Evolutionary conservation across 1,284 basidiomycete species (phyloP).

Genomic region (Ustilago bromivora): DNA sequence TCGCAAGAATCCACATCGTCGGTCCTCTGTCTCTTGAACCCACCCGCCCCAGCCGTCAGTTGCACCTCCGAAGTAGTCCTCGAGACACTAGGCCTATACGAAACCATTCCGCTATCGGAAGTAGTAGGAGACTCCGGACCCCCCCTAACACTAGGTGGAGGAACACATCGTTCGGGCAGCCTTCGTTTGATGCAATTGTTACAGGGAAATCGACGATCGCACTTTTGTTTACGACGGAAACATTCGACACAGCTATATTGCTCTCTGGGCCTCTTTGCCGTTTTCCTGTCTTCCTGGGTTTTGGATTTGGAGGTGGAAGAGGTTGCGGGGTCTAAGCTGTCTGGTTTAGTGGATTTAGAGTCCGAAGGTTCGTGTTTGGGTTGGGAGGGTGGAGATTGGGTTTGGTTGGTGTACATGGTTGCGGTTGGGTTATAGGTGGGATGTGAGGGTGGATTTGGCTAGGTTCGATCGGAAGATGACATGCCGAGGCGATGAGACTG

Average conservation of each 20-base stretch:
- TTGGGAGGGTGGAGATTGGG: constrained; percentile 12
- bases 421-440: not conserved
- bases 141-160: constrained; percentile 37
- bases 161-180: constrained; percentile 48
- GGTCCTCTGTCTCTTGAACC: constrained; percentile 23
- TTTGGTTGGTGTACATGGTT: constrained; percentile 2
- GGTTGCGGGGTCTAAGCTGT: constrained; percentile 2
- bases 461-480: constrained; percentile 12
- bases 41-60: constrained; percentile 3
- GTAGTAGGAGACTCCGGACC: constrained; percentile 25
- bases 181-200: constrained; percentile 57
- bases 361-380: constrained; percentile 33
- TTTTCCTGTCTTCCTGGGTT: constrained; percentile 35
- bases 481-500: constrained; percentile 5
- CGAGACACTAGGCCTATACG: constrained; percentile 28
- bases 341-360: constrained; percentile 43
- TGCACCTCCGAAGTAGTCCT: constrained; percentile 38
- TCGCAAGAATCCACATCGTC: constrained; percentile 40
- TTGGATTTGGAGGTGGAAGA: constrained; percentile 12
- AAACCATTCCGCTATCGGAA: constrained; percentile 23
- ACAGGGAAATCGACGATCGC: constrained; percentile 55
- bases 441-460: constrained; percentile 13
- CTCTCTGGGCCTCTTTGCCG: constrained; percentile 42
- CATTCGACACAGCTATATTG: constrained; percentile 56
- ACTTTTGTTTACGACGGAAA: constrained; percentile 57